Percentiles rank a stretch among this genome's conserved stretches.
These are phyloP conservation scores for Bruguiera sexangula DNA, from an alignment of 345 rosid genomes.

Conservation along the genomic window DNA sequence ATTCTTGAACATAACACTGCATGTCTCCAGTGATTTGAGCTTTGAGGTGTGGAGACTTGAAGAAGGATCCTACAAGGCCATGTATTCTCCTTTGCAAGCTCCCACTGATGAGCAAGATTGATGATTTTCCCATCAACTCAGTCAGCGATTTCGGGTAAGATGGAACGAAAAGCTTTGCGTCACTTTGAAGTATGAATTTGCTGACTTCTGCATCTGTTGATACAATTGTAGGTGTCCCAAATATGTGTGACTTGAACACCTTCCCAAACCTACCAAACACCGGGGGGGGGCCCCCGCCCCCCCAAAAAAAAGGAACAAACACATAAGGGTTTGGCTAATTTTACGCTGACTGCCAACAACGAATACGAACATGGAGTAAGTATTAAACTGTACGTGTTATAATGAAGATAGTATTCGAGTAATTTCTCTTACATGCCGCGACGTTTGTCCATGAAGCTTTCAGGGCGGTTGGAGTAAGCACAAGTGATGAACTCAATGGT, in stretches of 20 bases:
- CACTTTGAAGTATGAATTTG: constrained; percentile 76
- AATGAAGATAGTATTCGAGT: too few relatives aligned
- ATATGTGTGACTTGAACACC: constrained; percentile 94
- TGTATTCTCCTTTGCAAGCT: constrained; percentile 85
- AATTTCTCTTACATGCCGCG: constrained; percentile 45
- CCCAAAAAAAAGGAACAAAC: background rate
- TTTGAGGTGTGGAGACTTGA: constrained; percentile 80
- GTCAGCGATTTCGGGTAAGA: constrained; percentile 88
- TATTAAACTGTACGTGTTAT: too few relatives aligned
- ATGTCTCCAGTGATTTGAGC: constrained; percentile 79
- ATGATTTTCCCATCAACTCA: constrained; percentile 91
- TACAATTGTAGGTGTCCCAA: constrained; percentile 75
- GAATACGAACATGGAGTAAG: too few relatives aligned
- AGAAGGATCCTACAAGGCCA: constrained; percentile 78
- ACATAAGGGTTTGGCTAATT: too few relatives aligned
- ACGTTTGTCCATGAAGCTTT: constrained; percentile 84
- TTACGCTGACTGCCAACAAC: too few relatives aligned
- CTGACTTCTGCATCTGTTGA: constrained; percentile 94
- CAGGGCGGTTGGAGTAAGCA: constrained; percentile 86
- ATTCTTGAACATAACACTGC: constrained; percentile 56
- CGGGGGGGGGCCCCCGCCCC: too few relatives aligned
- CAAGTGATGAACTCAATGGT: constrained; percentile 76
- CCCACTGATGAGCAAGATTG: constrained; percentile 80
- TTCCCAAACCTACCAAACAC: constrained; percentile 57
- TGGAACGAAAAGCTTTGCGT: constrained; percentile 72